These are phyloP conservation scores for Phoma sp. DNA, from an alignment of 2,329 filamentous ascomycete genomes.

Conservation along the genomic window DNA sequence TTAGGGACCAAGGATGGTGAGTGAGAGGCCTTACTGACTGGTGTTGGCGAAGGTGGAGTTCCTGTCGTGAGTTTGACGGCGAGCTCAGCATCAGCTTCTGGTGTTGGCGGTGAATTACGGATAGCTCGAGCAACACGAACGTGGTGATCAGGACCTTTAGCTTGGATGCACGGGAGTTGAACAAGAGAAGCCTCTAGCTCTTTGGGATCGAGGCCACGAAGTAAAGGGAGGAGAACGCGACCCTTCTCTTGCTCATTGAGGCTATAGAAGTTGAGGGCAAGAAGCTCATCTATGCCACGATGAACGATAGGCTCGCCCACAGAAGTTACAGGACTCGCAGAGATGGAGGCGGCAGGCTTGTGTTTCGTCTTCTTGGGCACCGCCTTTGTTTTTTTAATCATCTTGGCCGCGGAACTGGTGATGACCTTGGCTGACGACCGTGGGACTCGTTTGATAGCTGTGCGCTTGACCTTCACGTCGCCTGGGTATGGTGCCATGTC, in stretches of 20 bases:
- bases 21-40: not conserved
- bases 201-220: constrained; percentile 25
- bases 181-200: not conserved
- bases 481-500: not conserved
- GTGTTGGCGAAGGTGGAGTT: not conserved
- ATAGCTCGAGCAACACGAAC: not conserved
- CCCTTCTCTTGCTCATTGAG: constrained; percentile 25
- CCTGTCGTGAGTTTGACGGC: not conserved
- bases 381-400: constrained; percentile 5
- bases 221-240: constrained; percentile 25
- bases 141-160: constrained; percentile 6
- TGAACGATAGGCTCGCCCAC: not conserved
- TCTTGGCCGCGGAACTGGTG: not conserved
- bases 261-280: constrained; percentile 13
- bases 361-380: constrained; percentile 1
- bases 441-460: not conserved
- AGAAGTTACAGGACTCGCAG: not conserved
- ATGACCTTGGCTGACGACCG: not conserved
- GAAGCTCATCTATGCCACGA: constrained; percentile 17
- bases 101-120: not conserved
- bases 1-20: not conserved
- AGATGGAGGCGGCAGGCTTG: not conserved
- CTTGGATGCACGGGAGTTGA: not conserved
- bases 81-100: not conserved
- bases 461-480: not conserved